These are phyloP conservation scores for Bacidia gigantensis DNA, from an alignment of 495 filamentous ascomycete species.

Conservation along the genomic window DNA sequence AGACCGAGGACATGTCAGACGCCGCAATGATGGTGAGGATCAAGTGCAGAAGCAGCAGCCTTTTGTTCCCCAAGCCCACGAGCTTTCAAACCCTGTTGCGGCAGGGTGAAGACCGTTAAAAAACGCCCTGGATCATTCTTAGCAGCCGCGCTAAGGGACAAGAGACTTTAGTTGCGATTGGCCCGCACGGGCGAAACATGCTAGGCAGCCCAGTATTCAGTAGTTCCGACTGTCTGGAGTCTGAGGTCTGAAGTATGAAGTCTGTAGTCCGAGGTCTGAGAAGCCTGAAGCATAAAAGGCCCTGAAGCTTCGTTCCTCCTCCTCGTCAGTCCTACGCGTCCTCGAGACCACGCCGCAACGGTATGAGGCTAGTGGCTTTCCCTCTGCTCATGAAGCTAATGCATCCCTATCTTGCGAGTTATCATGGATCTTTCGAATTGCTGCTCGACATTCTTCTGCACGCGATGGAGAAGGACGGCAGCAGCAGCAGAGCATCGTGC, in stretches of 20 bases:
- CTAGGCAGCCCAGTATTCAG: neutral
- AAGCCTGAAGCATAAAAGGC: too few species aligned
- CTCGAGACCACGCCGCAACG: neutral
- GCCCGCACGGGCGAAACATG: constrained; percentile 10
- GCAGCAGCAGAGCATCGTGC: too few species aligned
- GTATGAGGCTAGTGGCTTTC: neutral
- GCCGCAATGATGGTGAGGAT: neutral
- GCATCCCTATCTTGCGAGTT: neutral
- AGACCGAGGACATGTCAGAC: neutral
- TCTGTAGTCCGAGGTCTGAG: too few species aligned
- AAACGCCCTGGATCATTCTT: neutral
- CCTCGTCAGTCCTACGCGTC: neutral
- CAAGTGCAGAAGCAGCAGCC: neutral
- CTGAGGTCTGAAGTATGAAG: too few species aligned
- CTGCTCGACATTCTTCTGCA: too few species aligned
- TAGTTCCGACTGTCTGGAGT: neutral
- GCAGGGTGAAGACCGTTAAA: neutral
- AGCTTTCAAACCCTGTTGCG: neutral
- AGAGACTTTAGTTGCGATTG: constrained; percentile 6
- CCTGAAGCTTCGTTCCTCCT: too few species aligned
- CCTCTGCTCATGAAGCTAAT: neutral
- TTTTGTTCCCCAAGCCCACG: neutral
- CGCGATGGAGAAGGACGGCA: too few species aligned
- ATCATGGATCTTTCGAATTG: too few species aligned
- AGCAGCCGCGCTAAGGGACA: constrained; percentile 2